phyloP scores from a whole-genome alignment of 257 asterid genomes.

The Plectranthus barbatus region DNA sequence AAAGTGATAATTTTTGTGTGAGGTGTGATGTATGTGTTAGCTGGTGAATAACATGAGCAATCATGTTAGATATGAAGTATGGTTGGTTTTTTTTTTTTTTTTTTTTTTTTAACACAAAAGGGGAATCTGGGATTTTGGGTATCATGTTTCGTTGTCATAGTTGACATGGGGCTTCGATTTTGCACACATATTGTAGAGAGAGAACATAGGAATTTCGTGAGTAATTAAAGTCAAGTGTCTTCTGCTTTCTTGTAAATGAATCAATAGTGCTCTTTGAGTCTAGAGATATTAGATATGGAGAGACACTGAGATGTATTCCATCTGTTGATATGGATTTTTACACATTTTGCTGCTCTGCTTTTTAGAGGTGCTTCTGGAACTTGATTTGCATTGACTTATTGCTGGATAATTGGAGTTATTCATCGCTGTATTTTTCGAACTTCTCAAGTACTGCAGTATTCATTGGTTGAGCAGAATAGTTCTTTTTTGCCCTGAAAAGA shows the following conservation, averaged over 20 bases:
- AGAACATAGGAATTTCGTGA: conserved; percentile 3
- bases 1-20: neutral
- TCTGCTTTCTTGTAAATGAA: neutral
- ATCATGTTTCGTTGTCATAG: neutral
- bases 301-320: neutral
- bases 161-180: neutral
- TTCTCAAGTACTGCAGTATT: neutral
- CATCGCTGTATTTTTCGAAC: neutral
- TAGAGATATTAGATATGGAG: too few species aligned
- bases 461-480: neutral
- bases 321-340: too few species aligned
- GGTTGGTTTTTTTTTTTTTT: too few species aligned
- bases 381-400: neutral
- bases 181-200: neutral
- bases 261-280: neutral
- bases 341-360: too few species aligned
- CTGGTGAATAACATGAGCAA: neutral
- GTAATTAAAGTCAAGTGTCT: too few species aligned
- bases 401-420: neutral
- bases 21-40: neutral
- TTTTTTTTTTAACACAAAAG: neutral
- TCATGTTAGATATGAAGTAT: neutral
- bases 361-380: neutral
- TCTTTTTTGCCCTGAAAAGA: neutral
- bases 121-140: neutral